Base-by-base conservation (phyloP, 805 yeast genomes). In the Zygotorulaspora danielsina region DNA sequence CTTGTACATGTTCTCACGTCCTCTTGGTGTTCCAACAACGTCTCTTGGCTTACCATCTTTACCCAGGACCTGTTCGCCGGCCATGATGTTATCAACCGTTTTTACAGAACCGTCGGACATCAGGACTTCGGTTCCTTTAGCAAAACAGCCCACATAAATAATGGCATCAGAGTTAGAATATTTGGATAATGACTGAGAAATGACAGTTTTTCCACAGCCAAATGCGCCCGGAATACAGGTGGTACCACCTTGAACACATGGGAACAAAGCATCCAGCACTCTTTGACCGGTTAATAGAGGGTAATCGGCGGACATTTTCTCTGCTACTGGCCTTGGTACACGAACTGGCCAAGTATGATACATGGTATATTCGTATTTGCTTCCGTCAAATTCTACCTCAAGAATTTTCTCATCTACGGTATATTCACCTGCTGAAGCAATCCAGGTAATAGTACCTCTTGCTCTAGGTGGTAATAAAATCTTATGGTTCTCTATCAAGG, bases 141-240 rank as follows among this genome's bases (percentile, higher is more conserved):
- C 58, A 41, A 56, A 53, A 55, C 76, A 78, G 43, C 97, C 98
- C 40, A 87, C 96, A 60, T 93, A 93, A 60, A 90, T 84, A 63
- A 93, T 93, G 42, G 87, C 84, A 66, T 93, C 98, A 15, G 97
- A 93, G 76, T 93, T 93, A 44, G 98, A 93, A 70, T 81, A 93
- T 67, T 93, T 93, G 50, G 97, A 90, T 63, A 93, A 74, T 1
- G 97, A 87, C 72, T 90, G 98, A 19, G 98, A 90, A 64, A 90
- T 90, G 58, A 90, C 98, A 9, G 98, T 90, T 66, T 89, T 93
- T 68, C 99, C 99, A 70, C 97, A 93, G 50, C 99, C 99, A 58
- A 93, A 93, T 49, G 99, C 99, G 71, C 99, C 99, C 33, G 99
- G 99, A 65, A 93, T 93, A 83, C 98, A 94, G 24, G 99, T 93